Percentiles rank a stretch among this genome's conserved stretches.
Evolutionary conservation across 192 early-diverging fungal genomes (phyloP).

Genomic region (Podila clonocystis): DNA sequence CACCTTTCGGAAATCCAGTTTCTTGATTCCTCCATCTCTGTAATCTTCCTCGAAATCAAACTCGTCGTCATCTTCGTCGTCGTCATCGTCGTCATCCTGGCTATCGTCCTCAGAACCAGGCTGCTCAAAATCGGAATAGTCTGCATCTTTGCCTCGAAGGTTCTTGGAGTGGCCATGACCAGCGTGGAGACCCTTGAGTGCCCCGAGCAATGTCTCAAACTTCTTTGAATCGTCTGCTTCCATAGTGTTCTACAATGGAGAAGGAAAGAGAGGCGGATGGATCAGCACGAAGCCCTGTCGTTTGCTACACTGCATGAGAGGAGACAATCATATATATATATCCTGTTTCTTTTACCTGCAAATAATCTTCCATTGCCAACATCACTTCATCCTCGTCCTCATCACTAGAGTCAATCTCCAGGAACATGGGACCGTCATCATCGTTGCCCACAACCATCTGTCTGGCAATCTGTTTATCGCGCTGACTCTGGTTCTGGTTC

Average conservation of each 20-base stretch:
- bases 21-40: constrained; percentile 26
- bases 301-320: too few relatives aligned
- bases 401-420: constrained; percentile 23
- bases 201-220: constrained; percentile 22
- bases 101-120: constrained; percentile 11
- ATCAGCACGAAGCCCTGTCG: too few relatives aligned
- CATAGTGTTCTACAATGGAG: constrained; percentile 18
- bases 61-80: constrained; percentile 23
- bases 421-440: constrained; percentile 37
- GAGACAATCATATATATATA: too few relatives aligned
- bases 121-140: constrained; percentile 39
- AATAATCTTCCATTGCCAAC: constrained; percentile 29
- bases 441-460: constrained; percentile 38
- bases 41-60: constrained; percentile 49
- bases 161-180: constrained; percentile 28
- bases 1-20: constrained; percentile 34
- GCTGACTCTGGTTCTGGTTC: constrained; percentile 21
- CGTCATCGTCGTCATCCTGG: constrained; percentile 9
- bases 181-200: constrained; percentile 28
- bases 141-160: constrained; percentile 1
- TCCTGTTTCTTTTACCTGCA: constrained; percentile 21
- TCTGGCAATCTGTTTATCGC: constrained; percentile 29
- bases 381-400: constrained; percentile 41
- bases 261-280: background rate
- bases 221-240: constrained; percentile 15